Evolutionary conservation across 2,329 filamentous ascomycete genomes (phyloP).

Genomic region (Cladosporium phlei): DNA sequence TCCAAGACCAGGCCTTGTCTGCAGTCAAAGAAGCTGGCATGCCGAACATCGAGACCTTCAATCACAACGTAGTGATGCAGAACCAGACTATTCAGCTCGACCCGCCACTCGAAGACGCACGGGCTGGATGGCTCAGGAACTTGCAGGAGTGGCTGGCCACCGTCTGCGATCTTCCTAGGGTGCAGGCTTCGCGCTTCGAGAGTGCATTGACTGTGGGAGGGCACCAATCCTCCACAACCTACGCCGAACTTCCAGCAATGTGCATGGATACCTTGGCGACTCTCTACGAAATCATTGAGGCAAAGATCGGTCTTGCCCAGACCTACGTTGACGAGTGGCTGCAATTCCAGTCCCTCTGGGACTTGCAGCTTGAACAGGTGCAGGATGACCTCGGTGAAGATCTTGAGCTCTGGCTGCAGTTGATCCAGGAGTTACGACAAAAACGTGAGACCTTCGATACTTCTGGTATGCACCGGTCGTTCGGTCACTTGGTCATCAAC

Average conservation of each 20-base stretch:
- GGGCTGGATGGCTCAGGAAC: conserved; percentile 89
- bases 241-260: conserved; percentile 76
- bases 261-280: conserved; percentile 74
- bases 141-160: conserved; percentile 90
- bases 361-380: conserved; percentile 91
- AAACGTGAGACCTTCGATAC: conserved; percentile 95
- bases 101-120: conserved; percentile 83
- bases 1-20: conserved; percentile 53
- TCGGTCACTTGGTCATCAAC: conserved; percentile 91
- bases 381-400: conserved; percentile 90
- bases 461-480: conserved; percentile 84
- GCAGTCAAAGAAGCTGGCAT: conserved; percentile 38
- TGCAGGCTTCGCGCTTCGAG: conserved; percentile 92
- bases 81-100: conserved; percentile 97
- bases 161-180: conserved; percentile 85
- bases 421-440: conserved; percentile 95
- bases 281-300: conserved; percentile 79
- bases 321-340: conserved; percentile 96
- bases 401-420: conserved; percentile 84
- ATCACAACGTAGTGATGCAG: conserved; percentile 94
- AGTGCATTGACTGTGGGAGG: conserved; percentile 64
- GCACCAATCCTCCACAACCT: conserved; percentile 62
- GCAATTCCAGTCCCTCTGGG: conserved; percentile 97
- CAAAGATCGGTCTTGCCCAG: conserved; percentile 72
- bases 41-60: conserved; percentile 66